These are phyloP conservation scores for Triticum urartu DNA, from an alignment of 176 grass and related monocot genomes.

Conservation along the genomic window DNA sequence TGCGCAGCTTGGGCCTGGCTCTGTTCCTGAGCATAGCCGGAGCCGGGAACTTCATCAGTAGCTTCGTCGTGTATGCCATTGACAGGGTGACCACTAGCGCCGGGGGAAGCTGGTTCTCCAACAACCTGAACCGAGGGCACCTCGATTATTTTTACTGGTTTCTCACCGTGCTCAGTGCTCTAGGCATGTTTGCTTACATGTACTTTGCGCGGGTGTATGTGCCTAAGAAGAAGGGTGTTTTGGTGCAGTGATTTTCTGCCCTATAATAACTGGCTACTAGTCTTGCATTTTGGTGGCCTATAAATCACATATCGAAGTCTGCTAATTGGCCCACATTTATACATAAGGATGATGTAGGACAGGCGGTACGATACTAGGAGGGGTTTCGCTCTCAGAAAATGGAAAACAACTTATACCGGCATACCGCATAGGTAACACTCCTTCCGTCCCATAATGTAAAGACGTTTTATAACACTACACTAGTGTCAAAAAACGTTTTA, in stretches of 20 bases:
- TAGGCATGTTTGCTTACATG: neutral
- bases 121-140: conserved; percentile 21
- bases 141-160: conserved; percentile 32
- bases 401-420: too few species aligned
- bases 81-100: conserved; percentile 15
- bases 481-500: too few species aligned
- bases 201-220: conserved; percentile 4
- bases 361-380: too few species aligned
- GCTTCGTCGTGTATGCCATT: conserved; percentile 28
- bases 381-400: too few species aligned
- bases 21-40: conserved; percentile 24
- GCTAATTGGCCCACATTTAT: too few species aligned
- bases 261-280: too few species aligned
- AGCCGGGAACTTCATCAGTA: conserved; percentile 29
- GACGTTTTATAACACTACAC: too few species aligned
- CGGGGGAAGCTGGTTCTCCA: conserved; percentile 25
- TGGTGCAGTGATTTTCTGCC: neutral
- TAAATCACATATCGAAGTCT: too few species aligned
- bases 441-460: too few species aligned
- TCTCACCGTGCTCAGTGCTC: conserved; percentile 19
- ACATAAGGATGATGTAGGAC: too few species aligned
- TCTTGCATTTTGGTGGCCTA: too few species aligned
- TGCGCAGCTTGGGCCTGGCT: conserved; percentile 25
- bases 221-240: neutral
- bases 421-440: too few species aligned